Percentiles rank a stretch among this genome's conserved stretches.
phyloP scores from a whole-genome alignment of 106 monocot genomes.

The Allium fistulosum region DNA sequence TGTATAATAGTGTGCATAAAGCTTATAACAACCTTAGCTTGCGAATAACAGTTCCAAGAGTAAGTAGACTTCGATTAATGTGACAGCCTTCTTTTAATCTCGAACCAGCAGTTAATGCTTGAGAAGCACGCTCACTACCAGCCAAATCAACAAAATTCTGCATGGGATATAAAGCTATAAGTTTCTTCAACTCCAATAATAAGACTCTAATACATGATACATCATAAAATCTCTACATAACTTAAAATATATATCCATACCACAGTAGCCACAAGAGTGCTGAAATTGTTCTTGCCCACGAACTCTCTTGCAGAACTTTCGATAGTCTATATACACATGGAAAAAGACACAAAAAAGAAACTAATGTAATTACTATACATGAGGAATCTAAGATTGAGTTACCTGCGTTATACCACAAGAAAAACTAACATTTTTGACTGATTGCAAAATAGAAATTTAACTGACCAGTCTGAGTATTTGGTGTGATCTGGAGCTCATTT shows the following conservation, averaged over 20 bases:
- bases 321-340: constrained; percentile 27
- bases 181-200: too few species aligned
- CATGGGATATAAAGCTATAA: too few species aligned
- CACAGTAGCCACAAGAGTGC: constrained; percentile 53
- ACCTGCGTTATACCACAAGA: too few species aligned
- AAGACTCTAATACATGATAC: too few species aligned
- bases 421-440: too few species aligned
- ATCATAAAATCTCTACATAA: too few species aligned
- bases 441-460: not conserved
- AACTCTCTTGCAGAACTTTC: constrained; percentile 46
- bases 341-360: not conserved
- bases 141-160: constrained; percentile 83
- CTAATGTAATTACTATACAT: not conserved
- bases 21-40: constrained; percentile 46
- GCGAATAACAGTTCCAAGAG: constrained; percentile 64
- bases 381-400: too few species aligned
- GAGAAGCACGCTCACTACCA: constrained; percentile 73
- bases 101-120: constrained; percentile 45
- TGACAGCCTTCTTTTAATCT: constrained; percentile 79
- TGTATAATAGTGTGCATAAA: not conserved
- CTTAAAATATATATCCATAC: constrained; percentile 20
- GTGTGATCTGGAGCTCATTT: constrained; percentile 78
- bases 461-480: constrained; percentile 75
- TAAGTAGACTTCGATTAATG: constrained; percentile 72
- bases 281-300: constrained; percentile 20